Conservation (phyloP, 495 filamentous ascomycete genomes). For the Aspergillus baeticus region DNA sequence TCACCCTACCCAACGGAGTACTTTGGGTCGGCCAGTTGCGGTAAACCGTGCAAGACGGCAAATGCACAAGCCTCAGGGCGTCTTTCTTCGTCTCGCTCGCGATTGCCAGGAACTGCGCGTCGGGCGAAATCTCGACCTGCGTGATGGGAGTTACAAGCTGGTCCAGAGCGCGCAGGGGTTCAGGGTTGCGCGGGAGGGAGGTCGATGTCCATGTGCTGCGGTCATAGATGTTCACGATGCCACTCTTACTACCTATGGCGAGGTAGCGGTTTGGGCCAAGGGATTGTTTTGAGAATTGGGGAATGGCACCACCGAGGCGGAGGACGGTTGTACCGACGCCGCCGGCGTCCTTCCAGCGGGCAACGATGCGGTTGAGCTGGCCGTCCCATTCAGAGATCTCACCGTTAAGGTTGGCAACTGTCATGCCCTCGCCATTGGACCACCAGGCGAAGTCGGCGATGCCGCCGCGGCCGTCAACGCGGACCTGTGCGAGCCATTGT, state of each 20-base stretch:
- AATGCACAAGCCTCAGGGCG: slow-evolving; percentile 82
- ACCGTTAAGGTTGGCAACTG: slow-evolving; percentile 78
- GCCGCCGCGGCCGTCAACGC: slow-evolving; percentile 77
- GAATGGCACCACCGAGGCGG: slow-evolving; percentile 66
- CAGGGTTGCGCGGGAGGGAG: slow-evolving; percentile 61
- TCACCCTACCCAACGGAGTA: slow-evolving; percentile 86
- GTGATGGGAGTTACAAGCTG: slow-evolving; percentile 84
- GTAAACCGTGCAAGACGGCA: slow-evolving; percentile 91
- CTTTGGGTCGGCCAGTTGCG: slow-evolving; percentile 91
- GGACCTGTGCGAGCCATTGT: slow-evolving; percentile 85
- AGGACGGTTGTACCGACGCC: slow-evolving; percentile 82
- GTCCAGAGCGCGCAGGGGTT: slow-evolving; percentile 69
- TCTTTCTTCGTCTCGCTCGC: slow-evolving; percentile 83
- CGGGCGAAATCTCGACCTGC: slow-evolving; percentile 74
- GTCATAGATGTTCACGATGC: slow-evolving; percentile 92
- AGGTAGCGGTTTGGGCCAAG: slow-evolving; percentile 87
- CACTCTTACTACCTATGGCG: slow-evolving; percentile 77
- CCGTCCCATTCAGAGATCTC: slow-evolving; percentile 92
- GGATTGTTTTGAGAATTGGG: slow-evolving; percentile 41
- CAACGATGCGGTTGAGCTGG: slow-evolving; percentile 60
- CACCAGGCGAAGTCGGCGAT: slow-evolving; percentile 92
- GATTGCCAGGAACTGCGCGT: slow-evolving; percentile 86
- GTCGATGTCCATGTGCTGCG: slow-evolving; percentile 57
- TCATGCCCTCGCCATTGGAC: slow-evolving; percentile 73
- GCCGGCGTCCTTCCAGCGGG: slow-evolving; percentile 87